Base-by-base conservation (phyloP, 257 asterid genomes). In the Lantana camara region DNA sequence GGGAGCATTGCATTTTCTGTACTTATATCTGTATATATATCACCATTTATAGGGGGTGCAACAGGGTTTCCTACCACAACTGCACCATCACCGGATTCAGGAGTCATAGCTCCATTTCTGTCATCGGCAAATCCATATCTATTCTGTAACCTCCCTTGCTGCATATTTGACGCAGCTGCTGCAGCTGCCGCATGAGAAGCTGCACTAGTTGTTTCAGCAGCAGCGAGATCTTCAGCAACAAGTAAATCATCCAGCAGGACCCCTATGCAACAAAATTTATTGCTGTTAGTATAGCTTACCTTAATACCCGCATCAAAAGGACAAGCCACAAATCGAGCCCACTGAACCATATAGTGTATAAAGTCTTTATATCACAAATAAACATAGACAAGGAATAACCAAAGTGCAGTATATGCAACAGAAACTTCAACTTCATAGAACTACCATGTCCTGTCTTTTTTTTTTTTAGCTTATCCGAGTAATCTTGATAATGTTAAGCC, bases 181-280 rank as follows among this genome's bases (percentile, higher is more conserved):
- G 96, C 95, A 2, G 96, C 98, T 1, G 98, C 98, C 0, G 94
- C 99, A 83, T 90, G 97, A 17, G 99, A 86, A 75, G 98, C 96
- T 66, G 96, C 98, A 71, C 76, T 83, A 21, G 96, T 94, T 23
- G 98, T 94, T 80, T 94, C 99, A 47, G 96, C 89, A 71, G 98
- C 99, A 27, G 99, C 96, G 59, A 94, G 75, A 75, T 94, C 99
- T 80, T 94, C 99, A 42, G 99, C 98, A n/a, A 88, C 98, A 45
- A 94, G 97, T 53, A 94, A 81, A 79, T 94, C 98, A 71, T 90
- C 98, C 64, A 93, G 82, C 75, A 93, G 69, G 57, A 93, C 95
- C 63, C 99, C 99, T 93, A 38, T 52, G 69, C 34, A 73, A 70
- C 44, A 77, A 68, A 69, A 16, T 22, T 34, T 54, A 14, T 48